Conservation (phyloP, 805 yeast genomes). For the Kodamaea sagamina region DNA sequence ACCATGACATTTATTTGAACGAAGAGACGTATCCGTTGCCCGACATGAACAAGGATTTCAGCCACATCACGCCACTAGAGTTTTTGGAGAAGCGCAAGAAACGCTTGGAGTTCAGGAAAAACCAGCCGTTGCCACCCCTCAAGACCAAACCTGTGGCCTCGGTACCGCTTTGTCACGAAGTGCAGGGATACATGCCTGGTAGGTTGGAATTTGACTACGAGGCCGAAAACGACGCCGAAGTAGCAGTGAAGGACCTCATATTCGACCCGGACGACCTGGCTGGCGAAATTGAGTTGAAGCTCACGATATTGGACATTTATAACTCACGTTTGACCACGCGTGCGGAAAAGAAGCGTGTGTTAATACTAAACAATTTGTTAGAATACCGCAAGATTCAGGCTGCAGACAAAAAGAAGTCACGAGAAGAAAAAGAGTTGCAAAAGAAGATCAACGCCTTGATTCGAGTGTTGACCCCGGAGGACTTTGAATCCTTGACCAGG, state of each 20-base stretch:
- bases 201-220: conserved; percentile 95
- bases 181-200: conserved; percentile 99
- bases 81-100: conserved; percentile 66
- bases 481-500: conserved; percentile 71
- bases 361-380: conserved; percentile 72
- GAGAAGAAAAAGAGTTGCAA: conserved; percentile 84
- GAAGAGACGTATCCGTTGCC: conserved; percentile 85
- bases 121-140: conserved; percentile 75
- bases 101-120: conserved; percentile 72
- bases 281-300: conserved; percentile 85
- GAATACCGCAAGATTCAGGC: conserved; percentile 84
- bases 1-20: conserved; percentile 67
- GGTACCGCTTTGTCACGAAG: conserved; percentile 93
- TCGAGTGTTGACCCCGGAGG: conserved; percentile 75
- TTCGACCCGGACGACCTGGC: conserved; percentile 92
- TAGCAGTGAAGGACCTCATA: conserved; percentile 89
- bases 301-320: conserved; percentile 85
- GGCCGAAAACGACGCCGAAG: conserved; percentile 95
- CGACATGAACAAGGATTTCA: conserved; percentile 70
- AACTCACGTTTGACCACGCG: conserved; percentile 86
- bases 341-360: conserved; percentile 85
- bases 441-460: conserved; percentile 80
- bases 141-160: conserved; percentile 89
- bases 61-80: conserved; percentile 59
- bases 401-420: conserved; percentile 78